phyloP scores from a whole-genome alignment of 106 monocot species.

The Dendrobium nobile region DNA sequence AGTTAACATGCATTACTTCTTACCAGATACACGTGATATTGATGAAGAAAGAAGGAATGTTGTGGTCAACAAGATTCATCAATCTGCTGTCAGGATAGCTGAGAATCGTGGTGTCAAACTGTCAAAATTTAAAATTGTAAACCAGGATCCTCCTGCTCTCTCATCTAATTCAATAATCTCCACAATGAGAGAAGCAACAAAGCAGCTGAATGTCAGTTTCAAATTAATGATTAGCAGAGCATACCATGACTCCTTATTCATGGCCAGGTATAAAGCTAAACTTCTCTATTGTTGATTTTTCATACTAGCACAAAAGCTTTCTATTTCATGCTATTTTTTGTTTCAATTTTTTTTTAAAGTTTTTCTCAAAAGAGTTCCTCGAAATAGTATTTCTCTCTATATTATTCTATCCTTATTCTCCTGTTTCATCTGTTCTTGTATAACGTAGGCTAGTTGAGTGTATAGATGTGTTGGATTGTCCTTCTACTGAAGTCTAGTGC shows the following conservation, averaged over 20 bases:
- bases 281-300: neutral
- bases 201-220: conserved; percentile 58
- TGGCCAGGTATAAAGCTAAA: conserved; percentile 66
- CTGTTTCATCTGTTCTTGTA: neutral
- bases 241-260: conserved; percentile 97
- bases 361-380: neutral
- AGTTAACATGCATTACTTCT: conserved; percentile 3
- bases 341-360: neutral
- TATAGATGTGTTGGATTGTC: neutral
- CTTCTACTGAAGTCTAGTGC: neutral
- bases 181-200: conserved; percentile 52
- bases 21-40: conserved; percentile 86
- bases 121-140: conserved; percentile 76
- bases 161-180: conserved; percentile 49
- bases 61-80: conserved; percentile 62
- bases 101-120: conserved; percentile 54
- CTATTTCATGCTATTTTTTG: neutral
- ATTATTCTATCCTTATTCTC: neutral
- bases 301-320: neutral
- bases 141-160: conserved; percentile 87
- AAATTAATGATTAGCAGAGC: conserved; percentile 96
- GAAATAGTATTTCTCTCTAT: neutral
- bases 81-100: conserved; percentile 67
- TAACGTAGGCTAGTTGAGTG: neutral
- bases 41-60: conserved; percentile 79